A percentile compares a stretch with the other conserved stretches of the same genome.
Evolutionary conservation across 768 basidiomycete species (phyloP).

Genomic region (Trametopsis cervina): DNA sequence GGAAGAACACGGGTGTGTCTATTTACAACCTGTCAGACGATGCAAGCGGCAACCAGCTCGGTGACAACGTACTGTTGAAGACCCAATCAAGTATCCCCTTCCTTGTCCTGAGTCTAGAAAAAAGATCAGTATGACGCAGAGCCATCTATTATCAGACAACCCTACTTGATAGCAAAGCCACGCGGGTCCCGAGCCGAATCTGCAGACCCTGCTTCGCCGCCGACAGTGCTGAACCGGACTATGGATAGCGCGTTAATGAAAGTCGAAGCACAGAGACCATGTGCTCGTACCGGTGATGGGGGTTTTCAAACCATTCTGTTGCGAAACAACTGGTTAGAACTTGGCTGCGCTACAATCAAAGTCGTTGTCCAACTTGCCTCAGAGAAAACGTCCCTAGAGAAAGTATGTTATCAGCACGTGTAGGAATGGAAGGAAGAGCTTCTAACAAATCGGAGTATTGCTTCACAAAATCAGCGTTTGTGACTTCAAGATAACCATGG

Average conservation of each 20-base stretch:
- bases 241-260: slow-evolving; percentile 18
- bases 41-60: too few species aligned
- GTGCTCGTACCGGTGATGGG: slow-evolving; percentile 23
- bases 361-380: slow-evolving; percentile 15
- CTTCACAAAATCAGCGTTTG: slow-evolving; percentile 35
- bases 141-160: background rate
- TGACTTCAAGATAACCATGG: slow-evolving; percentile 48
- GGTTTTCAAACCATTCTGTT: slow-evolving; percentile 23
- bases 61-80: slow-evolving; percentile 21
- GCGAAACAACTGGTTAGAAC: slow-evolving; percentile 15
- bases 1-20: slow-evolving; percentile 43
- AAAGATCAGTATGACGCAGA: background rate
- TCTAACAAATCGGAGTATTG: slow-evolving; percentile 28
- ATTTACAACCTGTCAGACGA: slow-evolving; percentile 20
- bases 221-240: slow-evolving; percentile 51
- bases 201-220: slow-evolving; percentile 42
- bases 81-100: slow-evolving; percentile 33
- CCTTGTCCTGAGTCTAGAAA: slow-evolving; percentile 27
- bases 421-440: slow-evolving; percentile 8
- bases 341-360: background rate
- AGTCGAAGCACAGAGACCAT: background rate
- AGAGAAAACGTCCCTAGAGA: slow-evolving; percentile 28
- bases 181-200: slow-evolving; percentile 45
- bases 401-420: slow-evolving; percentile 15
- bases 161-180: slow-evolving; percentile 45